Base-by-base conservation (phyloP, 1,139 yeast genomes). In the Geotrichum siamense region DNA sequence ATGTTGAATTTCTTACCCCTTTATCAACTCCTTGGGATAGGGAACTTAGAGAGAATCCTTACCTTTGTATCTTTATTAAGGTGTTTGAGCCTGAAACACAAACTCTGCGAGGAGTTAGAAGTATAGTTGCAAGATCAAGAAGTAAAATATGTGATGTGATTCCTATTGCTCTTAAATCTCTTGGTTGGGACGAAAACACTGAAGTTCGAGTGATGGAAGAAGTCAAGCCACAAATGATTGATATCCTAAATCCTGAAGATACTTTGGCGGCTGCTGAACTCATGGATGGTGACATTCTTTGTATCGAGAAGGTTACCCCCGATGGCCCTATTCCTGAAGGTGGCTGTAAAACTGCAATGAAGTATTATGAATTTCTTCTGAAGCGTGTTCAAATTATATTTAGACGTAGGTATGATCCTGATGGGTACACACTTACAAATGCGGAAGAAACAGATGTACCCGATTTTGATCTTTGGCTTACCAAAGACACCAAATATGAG, bases 231-330 rank as follows among this genome's bases (percentile, higher is more conserved):
- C 70, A 70, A 2, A 75, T 76, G 57, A 70, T 85, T 41, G 84
- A 80, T 32, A 54, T 77, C 6, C 69, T 74, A 37, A 58, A 65
- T 3, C 58, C 62, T 4, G 62, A 67, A 33, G 20, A 19, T 12
- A 68, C 82, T 0, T 75, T 82, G 52, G 76, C 74, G 51, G 74
- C 76, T 50, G 70, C 76, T 30, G 96, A 87, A 57, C 63, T 89
- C 30, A 72, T 73, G 15, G 79, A 74, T 52, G 96, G 96, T 52
- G 96, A 87, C 59, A 82, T 89, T 19, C 62, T 89, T 13, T 70
- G 83, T 23, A 73, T 82, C 42, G 81, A 81, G 47, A 60, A 61
- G 33, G 57, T 61, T 3, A 47, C 51, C 1, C 38, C 54, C 3
- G 61, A 54, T 3, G 53, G 50, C 6, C 51, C 47, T 6, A 17